Base-by-base conservation (phyloP, 371 early-diverging fungal species). In the Rhizopus delemar region DNA sequence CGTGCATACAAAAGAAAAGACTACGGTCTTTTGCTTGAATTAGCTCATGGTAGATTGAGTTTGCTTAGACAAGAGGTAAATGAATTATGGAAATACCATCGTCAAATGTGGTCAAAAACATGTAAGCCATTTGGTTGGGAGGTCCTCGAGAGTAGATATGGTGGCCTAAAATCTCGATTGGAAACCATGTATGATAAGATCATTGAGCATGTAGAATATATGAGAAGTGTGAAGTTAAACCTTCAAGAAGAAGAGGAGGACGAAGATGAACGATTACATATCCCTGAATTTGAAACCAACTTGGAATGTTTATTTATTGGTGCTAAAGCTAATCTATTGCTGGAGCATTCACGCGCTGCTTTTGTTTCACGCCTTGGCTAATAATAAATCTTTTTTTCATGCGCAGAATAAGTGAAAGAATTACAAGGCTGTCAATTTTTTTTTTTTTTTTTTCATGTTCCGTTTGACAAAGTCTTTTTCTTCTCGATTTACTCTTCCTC, bases 91-190 rank as follows among this genome's bases (percentile, higher is more conserved):
- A 80, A 80, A 46, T 89, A 82, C 60, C 94, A 94, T 66, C 86
- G 93, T 4, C 70, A 75, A 6, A 59, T 90, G 60, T 94, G 94
- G 94, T 80, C 85, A 65, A 74, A 78, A 53, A 86, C 83, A 54
- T 88, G 87, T 70, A 90, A 90, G 57, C 92, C 93, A 1, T 91
- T 91, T 81, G 94, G 94, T 2, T 88, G 90, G 86, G 94, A 93
- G 63, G 83, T 90, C 0, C 58, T 94, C 4, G 93, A 94, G 62
- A 67, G 86, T 54, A 84, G 94, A 35, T 94, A 94, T 66, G 94
- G 94, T 51, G 92, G 89, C 3, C 59, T 91, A 29, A 67, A 86
- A 0, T 80, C 92, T 6, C 82, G 94, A 4, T 60, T 93, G 45
- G 78, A 85, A 55, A 91, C 90, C 38, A 83, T 93, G 85, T 75